phyloP scores from a whole-genome alignment of 164 flowering plant species.

The Platanus orientalis region DNA sequence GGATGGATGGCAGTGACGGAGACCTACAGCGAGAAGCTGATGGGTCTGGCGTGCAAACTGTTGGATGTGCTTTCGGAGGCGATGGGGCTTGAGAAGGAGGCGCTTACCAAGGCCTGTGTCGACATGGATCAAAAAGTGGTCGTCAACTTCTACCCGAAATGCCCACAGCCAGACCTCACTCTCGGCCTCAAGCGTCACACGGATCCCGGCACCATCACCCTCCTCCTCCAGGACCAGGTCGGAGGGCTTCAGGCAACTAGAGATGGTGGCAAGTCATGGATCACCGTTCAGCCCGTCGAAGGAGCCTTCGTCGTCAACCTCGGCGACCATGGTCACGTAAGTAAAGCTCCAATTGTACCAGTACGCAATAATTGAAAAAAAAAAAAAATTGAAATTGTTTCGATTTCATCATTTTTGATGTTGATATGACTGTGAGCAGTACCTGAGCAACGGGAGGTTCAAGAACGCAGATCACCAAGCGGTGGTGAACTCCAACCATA shows the following conservation, averaged over 20 bases:
- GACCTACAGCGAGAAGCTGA: slow-evolving; percentile 63
- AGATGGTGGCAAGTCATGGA: slow-evolving; percentile 77
- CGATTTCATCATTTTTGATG: no score
- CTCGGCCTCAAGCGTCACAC: slow-evolving; percentile 90
- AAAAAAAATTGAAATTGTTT: background rate
- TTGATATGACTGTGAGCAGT: slow-evolving; percentile 42
- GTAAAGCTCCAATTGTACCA: slow-evolving; percentile 14
- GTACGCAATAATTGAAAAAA: no score
- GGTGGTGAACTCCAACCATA: slow-evolving; percentile 74
- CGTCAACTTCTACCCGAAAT: slow-evolving; percentile 74
- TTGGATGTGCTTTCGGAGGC: slow-evolving; percentile 76
- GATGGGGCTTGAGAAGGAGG: slow-evolving; percentile 72
- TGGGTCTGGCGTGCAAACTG: slow-evolving; percentile 75
- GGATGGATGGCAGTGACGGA: slow-evolving; percentile 55
- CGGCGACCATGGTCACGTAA: slow-evolving; percentile 87
- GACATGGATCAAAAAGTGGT: slow-evolving; percentile 90
- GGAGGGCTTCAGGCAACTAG: slow-evolving; percentile 88
- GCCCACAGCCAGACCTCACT: slow-evolving; percentile 84
- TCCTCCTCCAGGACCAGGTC: slow-evolving; percentile 73
- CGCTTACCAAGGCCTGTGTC: slow-evolving; percentile 72
- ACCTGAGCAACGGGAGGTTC: slow-evolving; percentile 88
- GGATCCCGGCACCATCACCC: slow-evolving; percentile 87
- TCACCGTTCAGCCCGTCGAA: slow-evolving; percentile 77
- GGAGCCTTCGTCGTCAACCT: slow-evolving; percentile 87
- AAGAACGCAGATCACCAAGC: slow-evolving; percentile 91